Percentiles rank a stretch among this genome's conserved stretches.
phyloP scores from a whole-genome alignment of 352 stramenopile species.

The Globisporangium paddicum region DNA sequence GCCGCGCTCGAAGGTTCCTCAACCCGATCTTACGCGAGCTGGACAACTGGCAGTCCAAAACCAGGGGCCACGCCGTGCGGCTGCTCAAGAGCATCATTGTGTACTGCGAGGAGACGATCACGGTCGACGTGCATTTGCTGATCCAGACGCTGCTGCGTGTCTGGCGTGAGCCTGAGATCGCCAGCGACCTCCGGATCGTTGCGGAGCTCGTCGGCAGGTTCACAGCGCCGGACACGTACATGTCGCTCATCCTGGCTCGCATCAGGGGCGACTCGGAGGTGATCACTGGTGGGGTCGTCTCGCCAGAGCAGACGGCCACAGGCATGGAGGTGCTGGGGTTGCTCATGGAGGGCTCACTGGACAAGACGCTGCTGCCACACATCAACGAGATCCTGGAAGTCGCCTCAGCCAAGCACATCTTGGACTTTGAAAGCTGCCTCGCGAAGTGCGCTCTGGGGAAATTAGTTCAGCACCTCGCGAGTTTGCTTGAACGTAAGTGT shows the following conservation, averaged over 20 bases:
- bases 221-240: slow-evolving; percentile 55
- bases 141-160: slow-evolving; percentile 58
- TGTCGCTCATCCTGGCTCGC: slow-evolving; percentile 55
- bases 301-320: slow-evolving; percentile 17
- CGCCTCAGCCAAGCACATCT: slow-evolving; percentile 28
- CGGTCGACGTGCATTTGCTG: slow-evolving; percentile 81
- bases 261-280: slow-evolving; percentile 50
- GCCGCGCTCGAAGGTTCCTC: slow-evolving; percentile 88
- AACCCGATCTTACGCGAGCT: slow-evolving; percentile 88
- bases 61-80: slow-evolving; percentile 72
- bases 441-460: slow-evolving; percentile 28
- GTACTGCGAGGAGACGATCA: slow-evolving; percentile 93
- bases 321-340: slow-evolving; percentile 45
- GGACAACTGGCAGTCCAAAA: slow-evolving; percentile 88
- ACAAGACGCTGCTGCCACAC: slow-evolving; percentile 53
- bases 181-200: slow-evolving; percentile 22
- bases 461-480: slow-evolving; percentile 28
- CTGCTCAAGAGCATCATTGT: slow-evolving; percentile 90
- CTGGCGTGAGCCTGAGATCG: slow-evolving; percentile 36
- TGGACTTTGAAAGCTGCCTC: slow-evolving; percentile 35
- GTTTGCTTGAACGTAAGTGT: slow-evolving; percentile 45
- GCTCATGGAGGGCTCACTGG: slow-evolving; percentile 55
- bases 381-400: slow-evolving; percentile 48
- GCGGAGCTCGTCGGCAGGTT: slow-evolving; percentile 63
- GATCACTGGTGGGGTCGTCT: slow-evolving; percentile 17